Conservation (phyloP, 805 yeast genomes). For the Ogataea pini region DNA sequence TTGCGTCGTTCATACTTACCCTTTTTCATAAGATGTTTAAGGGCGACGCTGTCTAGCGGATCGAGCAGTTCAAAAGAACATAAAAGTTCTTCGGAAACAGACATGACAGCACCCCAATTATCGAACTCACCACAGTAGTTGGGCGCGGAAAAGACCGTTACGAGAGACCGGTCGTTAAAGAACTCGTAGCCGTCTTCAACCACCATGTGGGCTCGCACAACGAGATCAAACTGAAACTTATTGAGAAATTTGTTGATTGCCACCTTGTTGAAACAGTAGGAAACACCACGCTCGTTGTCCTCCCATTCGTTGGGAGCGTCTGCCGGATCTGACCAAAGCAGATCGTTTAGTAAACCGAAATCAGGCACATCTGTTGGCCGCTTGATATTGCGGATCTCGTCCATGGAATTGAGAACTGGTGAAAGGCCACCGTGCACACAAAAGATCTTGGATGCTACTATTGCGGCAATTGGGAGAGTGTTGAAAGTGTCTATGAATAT, state of each 20-base stretch:
- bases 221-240: constrained; percentile 76
- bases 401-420: constrained; percentile 71
- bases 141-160: constrained; percentile 75
- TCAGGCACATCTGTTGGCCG: constrained; percentile 89
- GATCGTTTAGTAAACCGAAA: constrained; percentile 73
- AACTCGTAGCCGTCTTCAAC: constrained; percentile 81
- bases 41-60: constrained; percentile 89
- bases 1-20: constrained; percentile 84
- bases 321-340: constrained; percentile 85
- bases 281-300: constrained; percentile 83
- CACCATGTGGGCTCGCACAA: constrained; percentile 87
- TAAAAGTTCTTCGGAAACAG: constrained; percentile 86
- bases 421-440: constrained; percentile 86
- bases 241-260: constrained; percentile 76
- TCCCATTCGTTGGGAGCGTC: constrained; percentile 85
- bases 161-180: constrained; percentile 68
- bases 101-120: constrained; percentile 98
- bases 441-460: constrained; percentile 92
- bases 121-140: constrained; percentile 83
- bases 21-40: constrained; percentile 91
- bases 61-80: constrained; percentile 93
- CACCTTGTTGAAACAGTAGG: constrained; percentile 75
- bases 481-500: constrained; percentile 92
- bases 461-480: constrained; percentile 92
- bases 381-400: constrained; percentile 71